phyloP scores from a whole-genome alignment of 2,329 filamentous ascomycete species.

The Ophiocordyceps robertsii region DNA sequence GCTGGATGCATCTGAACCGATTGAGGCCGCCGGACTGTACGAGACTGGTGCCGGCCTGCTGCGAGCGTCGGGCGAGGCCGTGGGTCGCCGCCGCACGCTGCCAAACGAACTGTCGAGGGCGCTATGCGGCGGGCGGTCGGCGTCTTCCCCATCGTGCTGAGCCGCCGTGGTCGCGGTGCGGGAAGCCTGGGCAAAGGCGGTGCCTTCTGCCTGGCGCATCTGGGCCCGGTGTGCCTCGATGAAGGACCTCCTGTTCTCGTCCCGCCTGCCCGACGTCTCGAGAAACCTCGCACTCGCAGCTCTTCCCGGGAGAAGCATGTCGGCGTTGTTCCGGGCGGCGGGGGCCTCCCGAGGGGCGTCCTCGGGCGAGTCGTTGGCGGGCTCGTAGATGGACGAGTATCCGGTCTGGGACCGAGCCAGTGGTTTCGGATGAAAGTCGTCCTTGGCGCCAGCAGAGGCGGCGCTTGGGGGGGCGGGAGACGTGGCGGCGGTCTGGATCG shows the following conservation, averaged over 20 bases:
- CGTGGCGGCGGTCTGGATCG: conserved; percentile 2
- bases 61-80: conserved; percentile 15
- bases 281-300: conserved; percentile 26
- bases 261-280: conserved; percentile 24
- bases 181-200: conserved; percentile 40
- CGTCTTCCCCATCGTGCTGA: conserved; percentile 18
- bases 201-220: conserved; percentile 47
- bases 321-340: conserved; percentile 1
- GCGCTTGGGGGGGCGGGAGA: conserved; percentile 1
- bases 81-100: conserved; percentile 7
- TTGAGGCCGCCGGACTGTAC: conserved; percentile 27
- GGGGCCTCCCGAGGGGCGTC: neutral
- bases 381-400: conserved; percentile 21
- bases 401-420: conserved; percentile 47
- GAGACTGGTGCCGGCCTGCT: conserved; percentile 13
- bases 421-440: conserved; percentile 38
- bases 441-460: conserved; percentile 10
- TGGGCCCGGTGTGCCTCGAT: conserved; percentile 45
- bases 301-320: conserved; percentile 18
- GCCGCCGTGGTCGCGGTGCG: conserved; percentile 19
- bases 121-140: conserved; percentile 5
- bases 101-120: conserved; percentile 11
- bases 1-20: conserved; percentile 19
- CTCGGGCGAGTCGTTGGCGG: conserved; percentile 4
- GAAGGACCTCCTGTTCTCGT: conserved; percentile 43